These are phyloP conservation scores for Arthrobotrys sinensis DNA, from an alignment of 2,329 filamentous ascomycete species.

Conservation along the genomic window DNA sequence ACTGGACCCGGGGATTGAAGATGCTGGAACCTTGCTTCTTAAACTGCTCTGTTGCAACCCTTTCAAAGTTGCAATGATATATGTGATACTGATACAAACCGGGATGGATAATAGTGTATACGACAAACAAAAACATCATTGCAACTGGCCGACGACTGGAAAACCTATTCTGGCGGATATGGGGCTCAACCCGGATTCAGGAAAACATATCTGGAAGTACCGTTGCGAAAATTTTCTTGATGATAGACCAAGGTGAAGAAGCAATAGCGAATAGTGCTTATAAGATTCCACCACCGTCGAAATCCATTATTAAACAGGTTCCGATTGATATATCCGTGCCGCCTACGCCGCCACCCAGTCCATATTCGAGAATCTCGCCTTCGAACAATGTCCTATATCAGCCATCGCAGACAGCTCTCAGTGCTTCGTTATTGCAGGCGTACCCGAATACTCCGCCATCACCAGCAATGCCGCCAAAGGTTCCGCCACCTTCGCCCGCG, in stretches of 20 bases:
- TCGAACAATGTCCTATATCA: conserved; percentile 62
- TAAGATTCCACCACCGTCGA: conserved; percentile 60
- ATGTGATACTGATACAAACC: conserved; percentile 57
- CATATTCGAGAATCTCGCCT: conserved; percentile 58
- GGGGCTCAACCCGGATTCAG: conserved; percentile 68
- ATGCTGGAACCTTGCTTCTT: conserved; percentile 61
- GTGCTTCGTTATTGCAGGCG: conserved; percentile 62
- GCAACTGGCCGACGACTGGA: conserved; percentile 70
- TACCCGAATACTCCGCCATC: conserved; percentile 63
- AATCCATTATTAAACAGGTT: conserved; percentile 61
- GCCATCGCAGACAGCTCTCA: conserved; percentile 63
- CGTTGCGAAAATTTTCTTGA: conserved; percentile 69
- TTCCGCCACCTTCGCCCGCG: conserved; percentile 55
- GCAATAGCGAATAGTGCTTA: conserved; percentile 61
- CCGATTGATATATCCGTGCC: conserved; percentile 60
- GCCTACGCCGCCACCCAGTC: conserved; percentile 64
- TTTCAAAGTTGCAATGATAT: conserved; percentile 39
- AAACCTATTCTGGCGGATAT: conserved; percentile 73
- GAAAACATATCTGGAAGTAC: conserved; percentile 67
- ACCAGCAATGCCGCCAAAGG: conserved; percentile 61
- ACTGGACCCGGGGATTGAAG: conserved; percentile 57
- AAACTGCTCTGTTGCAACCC: conserved; percentile 56
- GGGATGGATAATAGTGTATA: conserved; percentile 68
- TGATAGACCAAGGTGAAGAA: conserved; percentile 67
- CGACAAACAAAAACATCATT: conserved; percentile 68